A percentile compares a stretch with the other conserved stretches of the same genome.
These are phyloP conservation scores for Pulveroboletus sp. DNA, from an alignment of 768 basidiomycete genomes.

Conservation along the genomic window DNA sequence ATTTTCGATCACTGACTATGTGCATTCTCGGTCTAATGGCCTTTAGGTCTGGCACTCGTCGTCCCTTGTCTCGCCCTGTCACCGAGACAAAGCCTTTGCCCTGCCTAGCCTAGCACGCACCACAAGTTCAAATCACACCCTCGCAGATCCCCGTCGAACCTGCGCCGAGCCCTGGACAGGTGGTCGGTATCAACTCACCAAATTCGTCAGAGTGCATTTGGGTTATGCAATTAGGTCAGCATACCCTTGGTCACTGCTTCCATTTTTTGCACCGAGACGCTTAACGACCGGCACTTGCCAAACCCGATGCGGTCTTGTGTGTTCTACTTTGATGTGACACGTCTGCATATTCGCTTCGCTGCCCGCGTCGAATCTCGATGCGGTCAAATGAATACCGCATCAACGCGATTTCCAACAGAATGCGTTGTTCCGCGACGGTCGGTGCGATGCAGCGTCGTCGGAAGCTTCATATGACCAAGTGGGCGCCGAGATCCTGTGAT, in stretches of 20 bases:
- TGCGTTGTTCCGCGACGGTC: conserved; percentile 21
- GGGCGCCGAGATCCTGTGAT: conserved; percentile 17
- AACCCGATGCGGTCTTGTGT: conserved; percentile 10
- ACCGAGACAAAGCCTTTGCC: conserved; percentile 11
- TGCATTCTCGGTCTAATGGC: conserved; percentile 8
- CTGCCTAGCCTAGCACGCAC: too few species aligned
- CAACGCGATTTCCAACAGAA: conserved; percentile 18
- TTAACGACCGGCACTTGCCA: conserved; percentile 14
- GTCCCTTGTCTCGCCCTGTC: conserved; percentile 5
- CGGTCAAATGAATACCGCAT: conserved; percentile 19
- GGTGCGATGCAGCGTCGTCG: conserved; percentile 18
- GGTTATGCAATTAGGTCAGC: conserved; percentile 25
- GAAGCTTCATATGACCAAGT: conserved; percentile 6
- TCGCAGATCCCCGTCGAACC: conserved; percentile 25
- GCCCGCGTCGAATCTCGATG: conserved; percentile 20
- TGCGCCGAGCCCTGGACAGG: conserved; percentile 19
- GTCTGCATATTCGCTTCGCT: conserved; percentile 19
- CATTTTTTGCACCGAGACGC: conserved; percentile 29
- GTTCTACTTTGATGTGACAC: conserved; percentile 1
- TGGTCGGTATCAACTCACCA: conserved; percentile 17
- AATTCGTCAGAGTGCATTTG: conserved; percentile 8
- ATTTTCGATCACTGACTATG: conserved; percentile 6
- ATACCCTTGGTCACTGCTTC: conserved; percentile 17
- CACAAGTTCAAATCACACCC: neutral
- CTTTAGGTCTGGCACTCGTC: conserved; percentile 1